Base-by-base conservation (phyloP, 345 rosid species). In the Acer yangbiense region DNA sequence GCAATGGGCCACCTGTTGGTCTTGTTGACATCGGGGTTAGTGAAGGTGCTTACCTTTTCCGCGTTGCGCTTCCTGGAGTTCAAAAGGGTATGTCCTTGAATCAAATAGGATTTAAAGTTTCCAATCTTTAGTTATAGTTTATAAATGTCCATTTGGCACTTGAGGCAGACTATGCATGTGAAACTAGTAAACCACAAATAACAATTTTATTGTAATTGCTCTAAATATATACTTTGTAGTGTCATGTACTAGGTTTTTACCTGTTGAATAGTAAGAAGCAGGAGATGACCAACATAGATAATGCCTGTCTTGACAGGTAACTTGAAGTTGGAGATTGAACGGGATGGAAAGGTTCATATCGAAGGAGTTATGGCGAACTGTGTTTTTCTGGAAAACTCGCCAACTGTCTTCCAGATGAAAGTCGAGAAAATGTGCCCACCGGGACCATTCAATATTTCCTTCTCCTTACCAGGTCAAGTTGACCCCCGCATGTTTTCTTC, bases 21-120 rank as follows among this genome's bases (percentile, higher is more conserved):
- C 82, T 85, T 75, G 73, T 88, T 70, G 97, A 95, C 79, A 80
- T 92, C 1, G 97, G 98, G 20, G 80, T 80, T 8, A 84, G 92
- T 74, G 91, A 88, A 64, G 54, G 61, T 43, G 92, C 97, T n/a
- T 95, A 86, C 77, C 64, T 95, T 58, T 93, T 93, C 78, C 79
- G 96, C 61, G 88, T 95, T 75, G 83, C 89, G 44, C 78, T 95
- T 79, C 94, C 98, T 2, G 92, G 98, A 48, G 68, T 85, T 29
- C 81, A 78, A 72, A 90, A 80, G 54, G 83, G 88, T 60, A 20
- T 60, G 12, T 60, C 4, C 13, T 11, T 60, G 64, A n/a, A 21
- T 54, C 18, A 14, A 16, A 16, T 16, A 54, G 58, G n/a, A 54
- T 54, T 54, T 16, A 54, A 54, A 4, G 58, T 54, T 14, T 69